phyloP scores from a whole-genome alignment of 352 stramenopile genomes.

The Globisporangium barbulae region DNA sequence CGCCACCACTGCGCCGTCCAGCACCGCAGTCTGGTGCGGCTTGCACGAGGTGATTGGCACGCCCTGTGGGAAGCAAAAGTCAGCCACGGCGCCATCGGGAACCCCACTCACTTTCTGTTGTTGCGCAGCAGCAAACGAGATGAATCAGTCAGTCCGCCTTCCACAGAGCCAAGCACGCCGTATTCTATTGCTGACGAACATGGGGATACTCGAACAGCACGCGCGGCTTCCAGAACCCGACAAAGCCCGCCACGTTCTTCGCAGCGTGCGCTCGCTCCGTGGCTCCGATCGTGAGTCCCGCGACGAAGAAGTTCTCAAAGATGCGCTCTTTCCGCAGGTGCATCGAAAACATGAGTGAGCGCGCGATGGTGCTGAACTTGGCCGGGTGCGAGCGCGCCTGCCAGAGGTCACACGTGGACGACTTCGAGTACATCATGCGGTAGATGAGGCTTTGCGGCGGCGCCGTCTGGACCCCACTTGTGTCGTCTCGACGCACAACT shows the following conservation, averaged over 20 bases:
- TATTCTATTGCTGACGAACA: conserved; percentile 19
- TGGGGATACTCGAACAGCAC: conserved; percentile 69
- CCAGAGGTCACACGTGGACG: conserved; percentile 58
- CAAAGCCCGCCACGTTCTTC: conserved; percentile 25
- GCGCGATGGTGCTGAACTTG: conserved; percentile 60
- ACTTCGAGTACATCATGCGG: conserved; percentile 74
- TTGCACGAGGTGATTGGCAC: conserved; percentile 63
- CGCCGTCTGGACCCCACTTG: conserved; percentile 17
- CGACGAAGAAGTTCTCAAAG: conserved; percentile 83
- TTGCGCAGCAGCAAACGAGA: not conserved
- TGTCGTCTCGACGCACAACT: not conserved
- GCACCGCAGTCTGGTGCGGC: conserved; percentile 37
- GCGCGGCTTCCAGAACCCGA: conserved; percentile 68
- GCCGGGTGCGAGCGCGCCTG: conserved; percentile 38
- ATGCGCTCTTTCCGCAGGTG: conserved; percentile 78
- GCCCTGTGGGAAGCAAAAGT: conserved; percentile 81
- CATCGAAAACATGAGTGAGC: conserved; percentile 78
- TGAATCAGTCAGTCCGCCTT: conserved; percentile 7
- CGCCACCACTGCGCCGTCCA: conserved; percentile 56
- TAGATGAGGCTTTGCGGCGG: conserved; percentile 67
- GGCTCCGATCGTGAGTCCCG: conserved; percentile 37
- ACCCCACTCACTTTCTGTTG: conserved; percentile 27
- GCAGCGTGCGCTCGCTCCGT: conserved; percentile 27
- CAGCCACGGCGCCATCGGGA: conserved; percentile 51
- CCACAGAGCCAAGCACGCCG: not conserved